These are phyloP conservation scores for Wallemia mellicola DNA, from an alignment of 1,284 basidiomycete genomes.

Conservation along the genomic window DNA sequence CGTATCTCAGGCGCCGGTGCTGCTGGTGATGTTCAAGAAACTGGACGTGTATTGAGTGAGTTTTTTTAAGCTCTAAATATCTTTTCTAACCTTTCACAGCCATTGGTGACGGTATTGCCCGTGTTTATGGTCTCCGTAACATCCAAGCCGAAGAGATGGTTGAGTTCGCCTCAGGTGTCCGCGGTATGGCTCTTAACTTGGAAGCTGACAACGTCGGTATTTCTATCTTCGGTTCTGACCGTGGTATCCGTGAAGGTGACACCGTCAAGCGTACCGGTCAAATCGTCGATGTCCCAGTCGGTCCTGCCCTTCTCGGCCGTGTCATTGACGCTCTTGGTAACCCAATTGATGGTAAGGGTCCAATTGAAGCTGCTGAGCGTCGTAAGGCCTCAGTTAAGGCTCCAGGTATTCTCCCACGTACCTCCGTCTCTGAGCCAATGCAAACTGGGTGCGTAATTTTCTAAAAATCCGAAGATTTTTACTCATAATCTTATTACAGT, in stretches of 20 bases:
- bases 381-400: conserved; percentile 94
- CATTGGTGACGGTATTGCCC: conserved; percentile 99
- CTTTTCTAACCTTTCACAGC: conserved; percentile 21
- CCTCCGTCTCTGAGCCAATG: conserved; percentile 99
- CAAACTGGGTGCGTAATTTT: too few relatives aligned
- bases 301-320: conserved; percentile 80
- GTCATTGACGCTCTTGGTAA: conserved; percentile 98
- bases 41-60: conserved; percentile 85
- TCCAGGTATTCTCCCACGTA: conserved; percentile 92
- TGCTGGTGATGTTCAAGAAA: conserved; percentile 89
- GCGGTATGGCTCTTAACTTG: conserved; percentile 98
- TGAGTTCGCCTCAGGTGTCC: conserved; percentile 97
- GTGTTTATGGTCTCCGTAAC: conserved; percentile 60
- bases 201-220: conserved; percentile 99
- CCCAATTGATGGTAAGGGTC: conserved; percentile 97
- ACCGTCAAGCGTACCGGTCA: conserved; percentile 98
- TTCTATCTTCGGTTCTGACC: conserved; percentile 99
- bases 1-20: conserved; percentile 78
- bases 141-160: conserved; percentile 99
- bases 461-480: too few relatives aligned
- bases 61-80: conserved; percentile 7
- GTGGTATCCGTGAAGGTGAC: conserved; percentile 98
- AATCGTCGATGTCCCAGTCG: conserved; percentile 98
- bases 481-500: too few relatives aligned
- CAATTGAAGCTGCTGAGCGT: conserved; percentile 71